Percentiles rank a stretch among this genome's conserved stretches.
phyloP scores from a whole-genome alignment of 176 grass and related monocot species.

The Calamus simplicifolius region DNA sequence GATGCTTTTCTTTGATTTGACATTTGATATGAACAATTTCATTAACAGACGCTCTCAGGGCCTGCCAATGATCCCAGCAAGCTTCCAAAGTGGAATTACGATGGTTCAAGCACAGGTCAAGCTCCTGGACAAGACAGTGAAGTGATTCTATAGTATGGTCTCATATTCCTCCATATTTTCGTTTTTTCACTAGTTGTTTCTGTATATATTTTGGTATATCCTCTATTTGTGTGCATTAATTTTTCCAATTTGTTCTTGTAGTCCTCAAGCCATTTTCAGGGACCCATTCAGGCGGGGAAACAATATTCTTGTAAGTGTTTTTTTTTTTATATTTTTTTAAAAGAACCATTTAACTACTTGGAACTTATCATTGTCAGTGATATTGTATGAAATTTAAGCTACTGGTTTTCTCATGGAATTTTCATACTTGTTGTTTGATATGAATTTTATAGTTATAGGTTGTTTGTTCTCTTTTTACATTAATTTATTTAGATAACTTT shows the following conservation, averaged over 20 bases:
- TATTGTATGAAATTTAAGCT: too few species aligned
- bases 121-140: slow-evolving; percentile 74
- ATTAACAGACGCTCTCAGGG: slow-evolving; percentile 53
- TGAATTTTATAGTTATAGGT: too few species aligned
- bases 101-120: slow-evolving; percentile 93
- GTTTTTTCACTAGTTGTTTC: neutral
- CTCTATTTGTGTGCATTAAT: neutral
- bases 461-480: too few species aligned
- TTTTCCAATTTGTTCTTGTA: slow-evolving; percentile 11
- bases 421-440: neutral
- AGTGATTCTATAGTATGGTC: slow-evolving; percentile 68
- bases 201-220: neutral
- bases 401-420: neutral
- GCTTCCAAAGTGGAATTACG: slow-evolving; percentile 98
- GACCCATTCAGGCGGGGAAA: slow-evolving; percentile 93
- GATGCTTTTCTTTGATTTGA: too few species aligned
- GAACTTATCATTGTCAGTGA: too few species aligned
- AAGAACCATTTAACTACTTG: too few species aligned
- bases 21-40: neutral
- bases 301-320: slow-evolving; percentile 63
- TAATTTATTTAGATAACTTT: neutral
- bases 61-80: slow-evolving; percentile 61
- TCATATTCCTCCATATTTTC: neutral
- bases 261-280: slow-evolving; percentile 79
- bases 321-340: neutral